These are phyloP conservation scores for Candida glaebosa DNA, from an alignment of 805 yeast species.

Conservation along the genomic window DNA sequence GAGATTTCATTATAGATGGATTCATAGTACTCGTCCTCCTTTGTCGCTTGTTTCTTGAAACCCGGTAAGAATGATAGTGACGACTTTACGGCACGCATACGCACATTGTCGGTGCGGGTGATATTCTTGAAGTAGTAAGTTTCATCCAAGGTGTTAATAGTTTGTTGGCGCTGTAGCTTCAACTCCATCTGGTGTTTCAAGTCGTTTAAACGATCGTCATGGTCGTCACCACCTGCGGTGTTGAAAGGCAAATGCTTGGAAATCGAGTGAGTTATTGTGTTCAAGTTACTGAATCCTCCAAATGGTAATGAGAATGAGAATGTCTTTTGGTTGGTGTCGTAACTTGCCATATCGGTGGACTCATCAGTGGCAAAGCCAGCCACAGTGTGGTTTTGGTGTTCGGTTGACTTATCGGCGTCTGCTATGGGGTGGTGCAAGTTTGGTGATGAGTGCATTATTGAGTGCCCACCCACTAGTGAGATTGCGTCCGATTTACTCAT, in stretches of 20 bases:
- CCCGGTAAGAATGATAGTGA: slow-evolving; percentile 43
- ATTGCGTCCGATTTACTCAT: slow-evolving; percentile 35
- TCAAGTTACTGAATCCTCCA: slow-evolving; percentile 38
- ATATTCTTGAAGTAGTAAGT: slow-evolving; percentile 50
- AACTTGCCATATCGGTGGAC: slow-evolving; percentile 17
- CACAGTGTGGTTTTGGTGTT: slow-evolving; percentile 14
- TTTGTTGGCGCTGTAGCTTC: slow-evolving; percentile 50
- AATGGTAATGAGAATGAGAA: slow-evolving; percentile 61
- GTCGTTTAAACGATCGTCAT: slow-evolving; percentile 13
- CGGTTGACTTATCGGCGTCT: slow-evolving; percentile 14
- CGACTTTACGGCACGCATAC: slow-evolving; percentile 66
- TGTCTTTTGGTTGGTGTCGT: slow-evolving; percentile 31
- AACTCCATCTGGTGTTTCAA: slow-evolving; percentile 29
- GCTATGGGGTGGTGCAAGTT: slow-evolving; percentile 11
- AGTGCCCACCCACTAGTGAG: slow-evolving; percentile 51
- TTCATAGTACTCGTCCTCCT: slow-evolving; percentile 30
- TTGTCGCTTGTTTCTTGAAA: slow-evolving; percentile 14
- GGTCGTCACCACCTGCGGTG: slow-evolving; percentile 11
- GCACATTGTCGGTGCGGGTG: slow-evolving; percentile 60
- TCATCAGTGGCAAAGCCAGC: slow-evolving; percentile 29
- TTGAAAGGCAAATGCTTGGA: slow-evolving; percentile 16
- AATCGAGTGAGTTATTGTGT: slow-evolving; percentile 17
- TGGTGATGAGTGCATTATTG: slow-evolving; percentile 16
- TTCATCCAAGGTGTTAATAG: slow-evolving; percentile 63
- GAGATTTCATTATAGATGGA: slow-evolving; percentile 56